Base-by-base conservation (phyloP, 2,329 filamentous ascomycete species). In the Cladosporium sp. region DNA sequence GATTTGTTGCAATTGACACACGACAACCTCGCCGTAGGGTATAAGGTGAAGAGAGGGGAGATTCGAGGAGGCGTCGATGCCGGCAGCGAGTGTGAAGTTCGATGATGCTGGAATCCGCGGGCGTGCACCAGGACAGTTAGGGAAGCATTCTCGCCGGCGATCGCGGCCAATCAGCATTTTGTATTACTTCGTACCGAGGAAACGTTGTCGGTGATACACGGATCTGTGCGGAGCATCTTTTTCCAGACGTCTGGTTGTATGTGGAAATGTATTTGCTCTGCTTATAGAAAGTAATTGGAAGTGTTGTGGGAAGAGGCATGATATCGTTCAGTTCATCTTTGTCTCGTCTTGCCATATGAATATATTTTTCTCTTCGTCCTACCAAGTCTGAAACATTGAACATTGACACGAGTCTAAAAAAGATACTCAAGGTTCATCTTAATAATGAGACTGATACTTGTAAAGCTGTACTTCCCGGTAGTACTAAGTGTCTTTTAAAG, bases 101-200 rank as follows among this genome's bases (percentile, higher is more conserved):
- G 49, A 55, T 65, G 66, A 67, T 65, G 63, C 52, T 56, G n/a
- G 50, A 28, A 53, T 26, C 49, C 49, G 49, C 55, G 31, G 53
- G 31, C 53, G 28, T 35, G 53, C 53, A 56, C 33, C 26, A 35
- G 31, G 31, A 57, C 62, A 21, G 33, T 35, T 55, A 21, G 40
- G 46, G 40, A 35, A 31, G 33, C 53, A 40, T 65, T 55, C 29
- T 21, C 35, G 40, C 40, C 50, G 52, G 52, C 28, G 40, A 62
- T 62, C 37, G 37, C 50, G 58, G n/a, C 53, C 53, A 57, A 57
- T 57, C 53, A 57, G 14, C 50, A 53, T 53, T 53, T 53, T 29
- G 50, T 53, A 28, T 53, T 53, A 53, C 50, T 53, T 29, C 28
- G 50, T 31, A n/a, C 50, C 50, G 50, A 53, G 50, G 50, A 46